Base-by-base conservation (phyloP, 2,329 filamentous ascomycete species). In the Daldinia eschscholtzii region DNA sequence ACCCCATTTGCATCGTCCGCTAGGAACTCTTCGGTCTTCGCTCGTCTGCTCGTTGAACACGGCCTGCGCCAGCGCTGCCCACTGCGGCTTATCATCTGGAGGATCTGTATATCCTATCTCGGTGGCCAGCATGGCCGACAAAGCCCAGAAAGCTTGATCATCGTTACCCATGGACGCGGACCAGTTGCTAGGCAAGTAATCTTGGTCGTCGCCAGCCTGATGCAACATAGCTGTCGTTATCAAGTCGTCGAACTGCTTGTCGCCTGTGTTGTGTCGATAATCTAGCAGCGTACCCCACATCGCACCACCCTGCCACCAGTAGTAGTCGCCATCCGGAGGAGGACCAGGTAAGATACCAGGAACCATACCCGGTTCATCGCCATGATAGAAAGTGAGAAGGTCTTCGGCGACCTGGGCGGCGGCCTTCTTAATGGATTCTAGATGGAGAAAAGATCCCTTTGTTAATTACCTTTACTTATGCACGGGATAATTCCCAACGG, bases 221-320 rank as follows among this genome's bases (percentile, higher is more conserved):
- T 85, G 85, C 13, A 88, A 76, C 76, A 92, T 80, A 3, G 85
- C 88, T 68, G 88, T 75, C 63, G 83, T 87, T 15, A 89, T 81
- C 12, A 87, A 83, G 9, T 84, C 76, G 77, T 92, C 91, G 80
- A 90, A 92, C 60, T 84, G 85, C 3, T 80, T 76, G 77, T 92
- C 90, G 63, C 88, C 89, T 0, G 90, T 92, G 63, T 87, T 84
- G 69, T 89, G 86, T 87, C 89, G 91, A 78, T 93, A 93, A 78
- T 92, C 89, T 48, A 93, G 83, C 73, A 91, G 81, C 0, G 89
- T 87, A 70, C 89, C 88, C 84, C 91, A 91, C 80, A 93, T 83
- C 13, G 89, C 88, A 59, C 89, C 88, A 4, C 88, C 88, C 76
- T 93, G 88, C 91, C 91, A 93, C 91, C 91, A 93, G 83, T 92